A percentile compares a stretch with the other conserved stretches of the same genome.
Conservation (phyloP, 768 basidiomycete genomes). For the Leccinum disarticulatum region DNA sequence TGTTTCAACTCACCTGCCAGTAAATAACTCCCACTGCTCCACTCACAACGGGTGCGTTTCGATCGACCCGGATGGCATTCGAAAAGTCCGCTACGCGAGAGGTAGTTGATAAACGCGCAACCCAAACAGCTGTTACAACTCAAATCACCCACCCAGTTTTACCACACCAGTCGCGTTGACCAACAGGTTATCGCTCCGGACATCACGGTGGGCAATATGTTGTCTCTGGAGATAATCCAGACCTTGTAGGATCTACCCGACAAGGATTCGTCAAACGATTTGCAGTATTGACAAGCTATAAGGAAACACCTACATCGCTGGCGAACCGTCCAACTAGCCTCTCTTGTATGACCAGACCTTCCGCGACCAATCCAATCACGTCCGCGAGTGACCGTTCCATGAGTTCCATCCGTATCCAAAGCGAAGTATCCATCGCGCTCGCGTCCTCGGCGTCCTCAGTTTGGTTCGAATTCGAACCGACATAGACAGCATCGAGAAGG, state of each 20-base stretch:
- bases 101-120: conserved; percentile 1
- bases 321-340: conserved; percentile 71
- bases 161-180: conserved; percentile 67
- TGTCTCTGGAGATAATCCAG: conserved; percentile 64
- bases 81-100: conserved; percentile 70
- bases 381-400: conserved; percentile 89
- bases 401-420: conserved; percentile 89
- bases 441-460: conserved; percentile 26
- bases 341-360: conserved; percentile 67
- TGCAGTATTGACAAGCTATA: neutral
- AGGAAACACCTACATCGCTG: conserved; percentile 60
- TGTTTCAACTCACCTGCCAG: conserved; percentile 62
- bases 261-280: conserved; percentile 1
- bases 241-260: conserved; percentile 57
- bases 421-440: conserved; percentile 45
- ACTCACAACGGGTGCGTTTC: conserved; percentile 47
- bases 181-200: conserved; percentile 81
- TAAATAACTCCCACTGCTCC: conserved; percentile 72
- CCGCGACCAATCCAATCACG: conserved; percentile 60
- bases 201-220: conserved; percentile 77
- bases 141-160: conserved; percentile 61
- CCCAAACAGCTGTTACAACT: neutral
- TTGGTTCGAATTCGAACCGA: conserved; percentile 44
- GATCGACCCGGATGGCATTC: conserved; percentile 60
- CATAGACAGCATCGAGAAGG: conserved; percentile 67